Base-by-base conservation (phyloP, 108 stramenopile genomes). In the Cyclostephanos invisitatus region DNA sequence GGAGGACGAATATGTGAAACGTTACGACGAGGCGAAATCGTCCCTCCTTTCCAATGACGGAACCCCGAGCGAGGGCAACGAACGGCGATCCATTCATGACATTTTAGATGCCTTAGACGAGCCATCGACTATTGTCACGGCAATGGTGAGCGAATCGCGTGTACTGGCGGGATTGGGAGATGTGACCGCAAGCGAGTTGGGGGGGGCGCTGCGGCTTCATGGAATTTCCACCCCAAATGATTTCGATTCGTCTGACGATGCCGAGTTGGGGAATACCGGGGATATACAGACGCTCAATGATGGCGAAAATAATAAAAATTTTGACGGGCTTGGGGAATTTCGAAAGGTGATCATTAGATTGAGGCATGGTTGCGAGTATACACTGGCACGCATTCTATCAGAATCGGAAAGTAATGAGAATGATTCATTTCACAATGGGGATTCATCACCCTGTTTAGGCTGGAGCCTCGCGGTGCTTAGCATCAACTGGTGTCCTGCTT, bases 401-500 rank as follows among this genome's bases (percentile, higher is more conserved):
- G 38, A 62, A 56, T 65, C 54, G 29, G 38, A 62, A 28, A 70
- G 46, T 21, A 7, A 48, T 32, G 27, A 40, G 40, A 24, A 21
- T 27, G 67, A 38, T 18, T 50, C 5, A 47, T 21, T 35, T 40
- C 18, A 21, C n/a, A 11, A 46, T 18, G 46, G 24, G 5, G n/a
- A 64, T 46, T 7, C 22, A 18, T 37, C 48, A n/a, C 25, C 62
- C 0, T 80, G 78, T 50, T 20, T 59, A 15, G 80, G 80, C 27
- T 83, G 77, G 76, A 74, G 74, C 54, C 48, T 86, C 12, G 86
- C 77, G 11, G 72, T 86, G 15, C 58, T 86, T 32, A 86, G 86
- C 57, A 84, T 86, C 64, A 86, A 86, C 48, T 86, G 86, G 86
- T 84, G 81, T 37, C 86, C 81, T 4, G 68, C 73, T n/a, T 55